phyloP scores from a whole-genome alignment of 179 eudicot genomes.

The Patellifolia procumbens region DNA sequence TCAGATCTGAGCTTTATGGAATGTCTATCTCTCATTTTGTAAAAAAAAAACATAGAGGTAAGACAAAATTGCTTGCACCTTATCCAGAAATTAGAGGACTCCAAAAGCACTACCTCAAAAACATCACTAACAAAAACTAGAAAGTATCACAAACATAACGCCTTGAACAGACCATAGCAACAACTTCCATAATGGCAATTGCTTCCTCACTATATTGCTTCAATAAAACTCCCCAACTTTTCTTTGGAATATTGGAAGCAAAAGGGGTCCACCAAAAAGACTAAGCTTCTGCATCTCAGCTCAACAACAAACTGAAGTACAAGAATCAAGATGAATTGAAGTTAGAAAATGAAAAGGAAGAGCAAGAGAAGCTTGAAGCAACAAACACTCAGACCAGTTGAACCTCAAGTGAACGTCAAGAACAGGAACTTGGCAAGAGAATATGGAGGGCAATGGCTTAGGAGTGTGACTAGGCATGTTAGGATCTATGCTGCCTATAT shows the following conservation, averaged over 20 bases:
- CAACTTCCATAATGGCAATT: slow-evolving; percentile 48
- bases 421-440: slow-evolving; percentile 75
- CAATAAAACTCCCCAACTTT: slow-evolving; percentile 48
- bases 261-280: slow-evolving; percentile 26
- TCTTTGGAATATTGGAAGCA: slow-evolving; percentile 29
- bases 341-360: slow-evolving; percentile 20
- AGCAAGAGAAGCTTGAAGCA: slow-evolving; percentile 24
- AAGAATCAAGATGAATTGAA: slow-evolving; percentile 37
- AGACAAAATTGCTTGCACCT: slow-evolving; percentile 21
- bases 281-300: slow-evolving; percentile 41
- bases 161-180: neutral
- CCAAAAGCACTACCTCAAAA: slow-evolving; percentile 28
- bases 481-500: slow-evolving; percentile 88
- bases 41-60: neutral
- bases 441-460: slow-evolving; percentile 92
- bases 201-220: slow-evolving; percentile 51
- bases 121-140: slow-evolving; percentile 5
- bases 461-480: slow-evolving; percentile 80
- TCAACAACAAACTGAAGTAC: slow-evolving; percentile 45
- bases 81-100: slow-evolving; percentile 36
- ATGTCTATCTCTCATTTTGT: too few relatives aligned
- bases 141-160: slow-evolving; percentile 14
- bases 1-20: too few relatives aligned
- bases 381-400: slow-evolving; percentile 53
- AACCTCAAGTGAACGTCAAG: slow-evolving; percentile 61